Conservation (phyloP, 2,329 filamentous ascomycete species). For the Cercospora nicotianae region DNA sequence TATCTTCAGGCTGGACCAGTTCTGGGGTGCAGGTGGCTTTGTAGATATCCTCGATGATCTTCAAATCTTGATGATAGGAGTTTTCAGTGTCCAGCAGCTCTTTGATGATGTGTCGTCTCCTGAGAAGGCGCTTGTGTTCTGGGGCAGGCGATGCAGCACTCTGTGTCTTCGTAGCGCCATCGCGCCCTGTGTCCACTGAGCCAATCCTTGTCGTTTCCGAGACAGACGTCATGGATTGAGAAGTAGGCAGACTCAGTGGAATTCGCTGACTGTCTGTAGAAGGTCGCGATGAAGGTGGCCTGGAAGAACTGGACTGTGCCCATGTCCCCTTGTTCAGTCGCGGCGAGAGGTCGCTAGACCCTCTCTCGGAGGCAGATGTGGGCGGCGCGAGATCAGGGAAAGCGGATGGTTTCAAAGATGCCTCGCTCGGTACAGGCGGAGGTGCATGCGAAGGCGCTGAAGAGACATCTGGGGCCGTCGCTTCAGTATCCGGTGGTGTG, state of each 20-base stretch:
- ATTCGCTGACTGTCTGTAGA: constrained; percentile 37
- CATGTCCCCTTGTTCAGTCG: constrained; percentile 27
- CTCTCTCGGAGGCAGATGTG: constrained; percentile 31
- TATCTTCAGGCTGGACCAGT: constrained; percentile 76
- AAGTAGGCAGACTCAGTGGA: constrained; percentile 30
- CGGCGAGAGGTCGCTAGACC: constrained; percentile 36
- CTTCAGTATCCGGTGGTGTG: constrained; percentile 19
- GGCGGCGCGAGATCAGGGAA: constrained; percentile 30
- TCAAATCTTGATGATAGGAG: constrained; percentile 91
- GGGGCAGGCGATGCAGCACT: constrained; percentile 34
- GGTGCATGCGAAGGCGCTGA: constrained; percentile 48
- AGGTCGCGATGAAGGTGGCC: constrained; percentile 28
- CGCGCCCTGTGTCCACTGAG: constrained; percentile 31
- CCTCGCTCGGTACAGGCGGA: constrained; percentile 43
- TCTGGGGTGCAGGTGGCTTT: constrained; percentile 75
- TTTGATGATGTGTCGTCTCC: constrained; percentile 81
- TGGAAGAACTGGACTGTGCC: constrained; percentile 33
- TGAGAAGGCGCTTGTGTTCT: constrained; percentile 69
- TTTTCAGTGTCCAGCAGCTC: constrained; percentile 93
- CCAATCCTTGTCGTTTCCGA: constrained; percentile 32
- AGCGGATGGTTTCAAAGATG: constrained; percentile 22
- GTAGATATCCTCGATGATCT: constrained; percentile 95
- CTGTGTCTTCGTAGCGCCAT: constrained; percentile 26
- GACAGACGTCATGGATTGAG: constrained; percentile 40
- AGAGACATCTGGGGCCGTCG: constrained; percentile 21